phyloP scores from a whole-genome alignment of 495 filamentous ascomycete genomes.

The Viridothelium virens region DNA sequence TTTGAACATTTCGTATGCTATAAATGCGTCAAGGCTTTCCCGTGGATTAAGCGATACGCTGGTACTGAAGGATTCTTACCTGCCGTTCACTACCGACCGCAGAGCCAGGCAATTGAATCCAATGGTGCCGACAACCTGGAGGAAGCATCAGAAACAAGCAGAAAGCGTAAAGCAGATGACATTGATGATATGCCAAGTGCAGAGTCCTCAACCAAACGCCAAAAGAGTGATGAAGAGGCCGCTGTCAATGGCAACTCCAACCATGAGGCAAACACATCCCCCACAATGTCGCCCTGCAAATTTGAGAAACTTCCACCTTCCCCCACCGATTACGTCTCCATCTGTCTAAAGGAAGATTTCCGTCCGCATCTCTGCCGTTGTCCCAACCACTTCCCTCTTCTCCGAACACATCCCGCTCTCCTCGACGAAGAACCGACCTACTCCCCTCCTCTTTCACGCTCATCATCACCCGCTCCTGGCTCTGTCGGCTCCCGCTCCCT shows the following conservation, averaged over 20 bases:
- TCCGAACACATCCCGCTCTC: constrained; percentile 63
- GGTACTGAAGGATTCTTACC: constrained; percentile 72
- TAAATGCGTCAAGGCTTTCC: constrained; percentile 79
- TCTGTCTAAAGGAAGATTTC: constrained; percentile 73
- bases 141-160: constrained; percentile 34
- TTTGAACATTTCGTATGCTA: constrained; percentile 90
- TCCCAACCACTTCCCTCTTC: constrained; percentile 62
- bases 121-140: constrained; percentile 8
- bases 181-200: constrained; percentile 17
- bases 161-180: constrained; percentile 73
- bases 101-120: constrained; percentile 8
- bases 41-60: constrained; percentile 92
- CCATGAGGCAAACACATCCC: constrained; percentile 37
- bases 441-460: constrained; percentile 73
- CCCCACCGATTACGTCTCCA: constrained; percentile 55
- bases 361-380: constrained; percentile 73
- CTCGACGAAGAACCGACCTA: constrained; percentile 91
- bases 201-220: constrained; percentile 25
- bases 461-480: constrained; percentile 30
- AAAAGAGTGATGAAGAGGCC: constrained; percentile 21
- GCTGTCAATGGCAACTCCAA: constrained; percentile 21
- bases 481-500: constrained; percentile 64
- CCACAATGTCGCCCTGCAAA: constrained; percentile 29
- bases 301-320: constrained; percentile 41
- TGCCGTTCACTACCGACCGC: constrained; percentile 46